Evolutionary conservation across 208 protist species (phyloP), one percentile per base, ranked within the genome.

Genomic region (Leishmania martiniquensis): DNA sequence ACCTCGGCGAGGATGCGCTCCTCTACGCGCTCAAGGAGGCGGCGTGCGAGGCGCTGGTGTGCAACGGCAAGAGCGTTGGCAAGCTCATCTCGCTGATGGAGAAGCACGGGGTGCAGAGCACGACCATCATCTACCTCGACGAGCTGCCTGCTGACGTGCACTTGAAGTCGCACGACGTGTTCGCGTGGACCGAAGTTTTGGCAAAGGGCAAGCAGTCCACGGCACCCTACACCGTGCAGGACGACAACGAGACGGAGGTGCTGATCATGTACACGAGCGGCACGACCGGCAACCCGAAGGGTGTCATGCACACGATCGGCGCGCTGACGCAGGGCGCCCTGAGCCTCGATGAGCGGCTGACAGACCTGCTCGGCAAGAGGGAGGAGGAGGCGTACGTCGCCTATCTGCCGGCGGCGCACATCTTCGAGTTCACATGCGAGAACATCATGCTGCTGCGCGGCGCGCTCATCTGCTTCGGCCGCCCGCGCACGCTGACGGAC

Each of bases 191-290:
- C 34, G 83, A 89, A 32, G 88, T 97, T 3, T n/a, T 97, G 54
- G 79, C 92, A 54, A 75, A 72, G 45, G 93, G 93, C 71, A 72
- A 71, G 59, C 62, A 69, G 69, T 65, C 57, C 29, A 44, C 20
- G 1, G 44, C 52, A 9, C 55, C 74, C 39, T 73, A 81, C 74
- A 73, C 25, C 2, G 47, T 85, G 32, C 45, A 72, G n/a, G 74
- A 54, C 66, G 86, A 92, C 70, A 85, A 82, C 79, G 89, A 96
- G 80, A 73, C 83, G 17, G 69, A 68, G 29, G 84, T 77, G 5
- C 86, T 95, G 71, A 86, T 97, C 78, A 97, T 97, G 96, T 98
- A 98, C 89, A 98, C 96, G 52, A 97, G 93, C 63, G 96, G 96
- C 52, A 97, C 96, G 12, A 97, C 92, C 12, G 95, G 93, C 17